Conservation (phyloP, 148 eudicot genomes). For the Camellia sinensis region DNA sequence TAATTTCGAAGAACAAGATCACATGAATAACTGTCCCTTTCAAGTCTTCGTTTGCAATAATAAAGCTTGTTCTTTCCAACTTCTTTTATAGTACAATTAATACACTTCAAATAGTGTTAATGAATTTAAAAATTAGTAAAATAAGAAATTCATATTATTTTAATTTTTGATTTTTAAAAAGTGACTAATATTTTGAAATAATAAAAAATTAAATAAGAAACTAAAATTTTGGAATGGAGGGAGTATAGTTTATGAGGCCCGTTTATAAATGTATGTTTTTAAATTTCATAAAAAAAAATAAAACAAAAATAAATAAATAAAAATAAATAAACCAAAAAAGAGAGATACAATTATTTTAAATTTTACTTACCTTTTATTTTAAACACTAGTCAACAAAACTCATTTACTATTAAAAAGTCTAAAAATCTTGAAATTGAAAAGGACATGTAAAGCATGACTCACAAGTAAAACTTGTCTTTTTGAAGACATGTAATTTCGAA, state of each 20-base stretch:
- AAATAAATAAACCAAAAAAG: too few species aligned
- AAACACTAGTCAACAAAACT: not conserved
- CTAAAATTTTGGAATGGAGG: too few species aligned
- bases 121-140: not conserved
- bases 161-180: too few species aligned
- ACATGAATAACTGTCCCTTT: not conserved
- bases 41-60: not conserved
- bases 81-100: too few species aligned
- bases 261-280: not conserved
- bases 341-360: not conserved
- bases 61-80: not conserved
- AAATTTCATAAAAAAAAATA: too few species aligned
- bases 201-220: too few species aligned
- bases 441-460: not conserved
- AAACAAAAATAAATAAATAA: too few species aligned
- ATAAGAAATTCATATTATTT: too few species aligned
- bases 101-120: not conserved
- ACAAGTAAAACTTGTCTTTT: not conserved
- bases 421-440: too few species aligned
- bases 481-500: too few species aligned
- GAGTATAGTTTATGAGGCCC: too few species aligned
- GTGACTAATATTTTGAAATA: too few species aligned
- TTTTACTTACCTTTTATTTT: not conserved
- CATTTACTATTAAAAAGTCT: not conserved
- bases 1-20: not conserved